Evolutionary conservation across 495 filamentous ascomycete species (phyloP).

Genomic region (Pyrenopolyporus hunteri): DNA sequence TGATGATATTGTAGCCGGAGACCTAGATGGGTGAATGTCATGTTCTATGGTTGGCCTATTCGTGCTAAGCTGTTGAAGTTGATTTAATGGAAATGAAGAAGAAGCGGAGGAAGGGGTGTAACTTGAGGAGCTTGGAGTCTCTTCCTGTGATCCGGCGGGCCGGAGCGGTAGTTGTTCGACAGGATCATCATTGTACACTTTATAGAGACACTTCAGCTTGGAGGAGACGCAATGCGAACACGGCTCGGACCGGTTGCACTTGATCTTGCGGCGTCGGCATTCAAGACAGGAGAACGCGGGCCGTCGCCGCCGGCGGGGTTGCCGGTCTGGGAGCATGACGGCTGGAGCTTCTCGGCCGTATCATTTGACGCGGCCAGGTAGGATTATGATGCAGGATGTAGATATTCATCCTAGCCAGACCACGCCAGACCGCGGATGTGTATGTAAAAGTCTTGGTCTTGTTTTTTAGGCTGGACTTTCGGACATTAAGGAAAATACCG

Average conservation of each 20-base stretch:
- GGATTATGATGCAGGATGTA: neutral
- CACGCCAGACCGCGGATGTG: too few relatives aligned
- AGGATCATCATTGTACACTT: constrained; percentile 19
- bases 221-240: constrained; percentile 52
- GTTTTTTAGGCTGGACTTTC: constrained; percentile 6
- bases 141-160: neutral
- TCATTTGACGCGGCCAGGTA: neutral
- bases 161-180: neutral
- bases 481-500: constrained; percentile 11
- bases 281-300: constrained; percentile 52
- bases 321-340: constrained; percentile 28
- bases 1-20: neutral
- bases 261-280: constrained; percentile 60
- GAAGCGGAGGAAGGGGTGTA: constrained; percentile 16
- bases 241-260: constrained; percentile 53
- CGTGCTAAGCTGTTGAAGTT: neutral
- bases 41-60: constrained; percentile 2
- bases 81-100: neutral
- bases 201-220: constrained; percentile 34
- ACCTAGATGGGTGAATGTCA: neutral
- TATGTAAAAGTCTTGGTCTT: constrained; percentile 7
- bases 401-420: neutral
- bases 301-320: constrained; percentile 43
- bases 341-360: constrained; percentile 9
- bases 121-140: constrained; percentile 7